A percentile compares a stretch with the other conserved stretches of the same genome.
Conservation (phyloP, 345 rosid genomes). For the Pugionium dolabratum region DNA sequence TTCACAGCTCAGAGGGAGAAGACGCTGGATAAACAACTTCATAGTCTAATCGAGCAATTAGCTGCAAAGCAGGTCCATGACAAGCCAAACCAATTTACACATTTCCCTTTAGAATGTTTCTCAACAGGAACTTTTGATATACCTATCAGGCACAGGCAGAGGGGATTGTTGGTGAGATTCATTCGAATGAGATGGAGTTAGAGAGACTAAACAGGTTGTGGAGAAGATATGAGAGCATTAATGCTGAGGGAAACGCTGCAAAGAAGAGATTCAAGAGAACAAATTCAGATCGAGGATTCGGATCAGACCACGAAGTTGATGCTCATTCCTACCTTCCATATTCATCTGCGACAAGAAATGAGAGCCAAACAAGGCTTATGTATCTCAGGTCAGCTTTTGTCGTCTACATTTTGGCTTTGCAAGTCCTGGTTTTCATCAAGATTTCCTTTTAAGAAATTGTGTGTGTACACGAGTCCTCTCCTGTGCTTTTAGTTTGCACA, state of each 20-base stretch:
- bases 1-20: slow-evolving; percentile 87
- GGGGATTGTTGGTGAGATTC: slow-evolving; percentile 72
- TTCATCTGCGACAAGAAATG: slow-evolving; percentile 53
- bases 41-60: slow-evolving; percentile 84
- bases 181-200: slow-evolving; percentile 67
- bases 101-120: slow-evolving; percentile 11
- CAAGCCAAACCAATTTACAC: slow-evolving; percentile 16
- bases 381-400: slow-evolving; percentile 86
- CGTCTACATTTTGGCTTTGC: slow-evolving; percentile 74
- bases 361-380: slow-evolving; percentile 65
- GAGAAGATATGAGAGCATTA: slow-evolving; percentile 58
- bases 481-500: slow-evolving; percentile 32
- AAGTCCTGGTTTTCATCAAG: slow-evolving; percentile 79
- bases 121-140: slow-evolving; percentile 9
- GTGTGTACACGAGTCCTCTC: slow-evolving; percentile 31
- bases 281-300: slow-evolving; percentile 55
- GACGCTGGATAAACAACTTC: slow-evolving; percentile 87
- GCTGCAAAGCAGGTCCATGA: slow-evolving; percentile 75
- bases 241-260: slow-evolving; percentile 55
- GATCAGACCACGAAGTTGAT: slow-evolving; percentile 54
- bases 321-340: slow-evolving; percentile 59
- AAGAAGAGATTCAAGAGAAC: slow-evolving; percentile 74
- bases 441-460: slow-evolving; percentile 66
- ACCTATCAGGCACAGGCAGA: slow-evolving; percentile 81
- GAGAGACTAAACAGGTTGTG: slow-evolving; percentile 68